Evolutionary conservation across 768 basidiomycete genomes (phyloP), one percentile per base, ranked within the genome.

Genomic region (Lactarius sanguifluus): DNA sequence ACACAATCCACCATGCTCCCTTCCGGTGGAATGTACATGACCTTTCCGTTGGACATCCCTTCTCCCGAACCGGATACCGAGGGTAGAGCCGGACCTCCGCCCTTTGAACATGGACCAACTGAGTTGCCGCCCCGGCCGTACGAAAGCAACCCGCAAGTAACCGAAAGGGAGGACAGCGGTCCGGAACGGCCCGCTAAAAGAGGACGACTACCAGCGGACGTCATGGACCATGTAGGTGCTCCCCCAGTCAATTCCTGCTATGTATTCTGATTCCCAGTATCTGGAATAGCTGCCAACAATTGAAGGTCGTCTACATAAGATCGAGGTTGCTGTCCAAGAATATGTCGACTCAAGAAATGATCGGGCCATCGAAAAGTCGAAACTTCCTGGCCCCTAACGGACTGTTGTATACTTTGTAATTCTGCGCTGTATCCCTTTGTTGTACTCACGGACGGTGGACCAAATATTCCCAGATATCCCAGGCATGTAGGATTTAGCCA

Each of bases 1-100:
- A 67, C 68, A 30, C 68, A 69, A 18, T 67, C 68, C n/a, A 69
- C 65, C n/a, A 52, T 69, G 7, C 61, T 69, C 25, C 65, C 65
- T n/a, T 69, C 68, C 52, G 68, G 68, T 62, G 65, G 68, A 28
- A 68, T 69, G 68, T 68, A 56, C 36, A 69, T 69, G 65, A 69
- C 68, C 0, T 69, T 69, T 54, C 68, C 68, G 57, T 28, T 69
- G 41, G 65, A 67, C 13, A 69, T 67, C n/a, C 57, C 63, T 28
- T 67, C 66, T 65, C 65, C 68, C 40, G 65, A 59, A 18, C 65
- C 68, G 61, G 61, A 67, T 20, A n/a, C 58, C 32, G 54, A 50
- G 3, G 28, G 58, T n/a, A 41, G 43, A 2, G 54, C 62, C 25
- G 65, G 62, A 40, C 65, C 68, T 38, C 65, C 68, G 34, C 50